Conservation (phyloP, 148 eudicot genomes). For the Oxyria digyna region DNA sequence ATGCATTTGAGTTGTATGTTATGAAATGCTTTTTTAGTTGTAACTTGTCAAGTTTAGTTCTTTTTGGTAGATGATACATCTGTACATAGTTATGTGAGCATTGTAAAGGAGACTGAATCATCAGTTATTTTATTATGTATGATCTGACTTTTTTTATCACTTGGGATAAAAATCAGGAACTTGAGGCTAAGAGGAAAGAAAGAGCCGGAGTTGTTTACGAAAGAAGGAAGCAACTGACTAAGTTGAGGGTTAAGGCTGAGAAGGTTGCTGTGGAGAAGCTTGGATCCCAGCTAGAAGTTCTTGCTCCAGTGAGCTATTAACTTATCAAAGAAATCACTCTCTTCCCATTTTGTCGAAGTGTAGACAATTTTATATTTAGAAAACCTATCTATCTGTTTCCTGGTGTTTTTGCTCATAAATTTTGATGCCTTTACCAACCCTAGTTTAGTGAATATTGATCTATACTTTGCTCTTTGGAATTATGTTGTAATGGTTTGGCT, state of each 20-base stretch:
- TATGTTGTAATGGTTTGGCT: not conserved
- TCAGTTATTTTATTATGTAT: not conserved
- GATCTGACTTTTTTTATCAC: not conserved
- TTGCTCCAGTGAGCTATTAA: constrained; percentile 46
- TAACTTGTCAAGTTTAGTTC: too few relatives aligned
- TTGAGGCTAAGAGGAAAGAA: constrained; percentile 70
- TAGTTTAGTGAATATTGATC: not conserved
- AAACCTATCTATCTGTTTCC: not conserved
- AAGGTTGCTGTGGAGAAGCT: constrained; percentile 53
- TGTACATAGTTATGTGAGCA: not conserved
- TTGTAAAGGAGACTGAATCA: not conserved
- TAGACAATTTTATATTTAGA: not conserved
- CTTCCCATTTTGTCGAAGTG: not conserved
- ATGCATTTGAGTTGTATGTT: not conserved
- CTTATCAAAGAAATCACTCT: not conserved
- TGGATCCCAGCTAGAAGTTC: constrained; percentile 45
- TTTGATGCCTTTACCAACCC: not conserved
- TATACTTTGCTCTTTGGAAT: not conserved
- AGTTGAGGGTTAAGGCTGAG: constrained; percentile 47
- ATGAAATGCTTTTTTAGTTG: not conserved
- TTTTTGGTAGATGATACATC: too few relatives aligned
- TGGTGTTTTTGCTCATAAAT: not conserved
- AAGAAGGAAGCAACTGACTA: constrained; percentile 45
- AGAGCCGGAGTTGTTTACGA: constrained; percentile 40
- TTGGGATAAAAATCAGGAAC: constrained; percentile 25